These are phyloP conservation scores for Metarhizium brunneum DNA, from an alignment of 2,329 filamentous ascomycete genomes.

Conservation along the genomic window DNA sequence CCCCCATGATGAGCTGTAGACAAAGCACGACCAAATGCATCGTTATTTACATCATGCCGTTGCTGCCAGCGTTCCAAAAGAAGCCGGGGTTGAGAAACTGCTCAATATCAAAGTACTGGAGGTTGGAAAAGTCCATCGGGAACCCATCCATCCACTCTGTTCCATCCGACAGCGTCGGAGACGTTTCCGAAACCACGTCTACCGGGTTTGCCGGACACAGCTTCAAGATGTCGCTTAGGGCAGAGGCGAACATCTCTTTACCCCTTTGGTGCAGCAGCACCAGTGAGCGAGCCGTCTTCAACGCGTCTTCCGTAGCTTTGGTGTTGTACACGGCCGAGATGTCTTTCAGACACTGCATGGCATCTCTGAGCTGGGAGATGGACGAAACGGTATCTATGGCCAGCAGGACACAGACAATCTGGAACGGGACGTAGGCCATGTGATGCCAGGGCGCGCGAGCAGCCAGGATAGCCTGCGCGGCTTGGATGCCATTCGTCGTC, in stretches of 20 bases:
- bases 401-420: conserved; percentile 45
- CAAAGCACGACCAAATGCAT: background rate
- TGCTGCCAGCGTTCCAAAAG: conserved; percentile 1
- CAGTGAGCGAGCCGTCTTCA: conserved; percentile 44
- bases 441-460: conserved; percentile 46
- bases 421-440: conserved; percentile 50
- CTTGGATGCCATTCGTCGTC: conserved; percentile 33
- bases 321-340: conserved; percentile 35
- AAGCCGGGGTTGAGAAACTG: conserved; percentile 20
- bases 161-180: background rate
- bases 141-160: conserved; percentile 29
- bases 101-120: conserved; percentile 34
- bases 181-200: background rate
- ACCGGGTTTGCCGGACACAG: conserved; percentile 18
- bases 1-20: too few relatives aligned
- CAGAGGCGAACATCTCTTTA: conserved; percentile 33
- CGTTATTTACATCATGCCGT: background rate
- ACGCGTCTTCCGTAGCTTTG: conserved; percentile 39
- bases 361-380: conserved; percentile 36
- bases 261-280: conserved; percentile 40
- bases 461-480: conserved; percentile 35
- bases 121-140: conserved; percentile 32
- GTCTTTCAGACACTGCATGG: conserved; percentile 36
- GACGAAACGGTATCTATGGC: conserved; percentile 44
- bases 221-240: conserved; percentile 28